Percentiles rank a stretch among this genome's conserved stretches.
These are phyloP conservation scores for Stachybotrys chartarum DNA, from an alignment of 2,329 filamentous ascomycete species.

Conservation along the genomic window DNA sequence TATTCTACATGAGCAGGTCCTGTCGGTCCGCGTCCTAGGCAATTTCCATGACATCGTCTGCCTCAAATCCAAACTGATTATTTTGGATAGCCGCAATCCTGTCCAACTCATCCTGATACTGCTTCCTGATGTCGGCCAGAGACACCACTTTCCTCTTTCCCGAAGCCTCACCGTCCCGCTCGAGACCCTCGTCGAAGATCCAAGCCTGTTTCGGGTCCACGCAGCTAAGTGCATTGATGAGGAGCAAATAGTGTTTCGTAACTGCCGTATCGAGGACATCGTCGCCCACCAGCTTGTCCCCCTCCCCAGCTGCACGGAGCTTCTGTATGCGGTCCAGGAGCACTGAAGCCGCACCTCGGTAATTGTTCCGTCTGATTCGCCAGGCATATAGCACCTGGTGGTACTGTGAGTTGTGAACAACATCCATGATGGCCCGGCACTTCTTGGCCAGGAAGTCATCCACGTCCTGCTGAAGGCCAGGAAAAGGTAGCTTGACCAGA, in stretches of 20 bases:
- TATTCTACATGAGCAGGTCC: slow-evolving; percentile 12
- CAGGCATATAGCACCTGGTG: slow-evolving; percentile 89
- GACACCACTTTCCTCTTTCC: slow-evolving; percentile 72
- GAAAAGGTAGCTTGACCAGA: slow-evolving; percentile 71
- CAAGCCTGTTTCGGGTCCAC: slow-evolving; percentile 77
- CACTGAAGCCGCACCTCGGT: slow-evolving; percentile 66
- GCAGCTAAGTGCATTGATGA: slow-evolving; percentile 89
- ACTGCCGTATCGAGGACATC: slow-evolving; percentile 57
- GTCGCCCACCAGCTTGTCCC: slow-evolving; percentile 45
- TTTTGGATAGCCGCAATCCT: slow-evolving; percentile 80
- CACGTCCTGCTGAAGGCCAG: slow-evolving; percentile 68
- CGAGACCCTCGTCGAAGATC: slow-evolving; percentile 45
- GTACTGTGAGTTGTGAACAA: slow-evolving; percentile 62
- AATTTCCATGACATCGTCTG: slow-evolving; percentile 48
- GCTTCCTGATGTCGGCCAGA: slow-evolving; percentile 75
- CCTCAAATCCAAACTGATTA: slow-evolving; percentile 75
- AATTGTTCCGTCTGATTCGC: slow-evolving; percentile 77
- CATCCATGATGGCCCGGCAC: slow-evolving; percentile 61
- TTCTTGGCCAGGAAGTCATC: slow-evolving; percentile 70
- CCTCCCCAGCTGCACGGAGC: slow-evolving; percentile 51
- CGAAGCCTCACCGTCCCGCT: slow-evolving; percentile 11
- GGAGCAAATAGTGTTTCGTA: slow-evolving; percentile 72
- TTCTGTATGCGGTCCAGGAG: slow-evolving; percentile 58
- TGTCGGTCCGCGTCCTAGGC: slow-evolving; percentile 19
- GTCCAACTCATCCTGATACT: slow-evolving; percentile 88